phyloP scores from a whole-genome alignment of 176 grass and related monocot genomes.

The Eragrostis curvula region DNA sequence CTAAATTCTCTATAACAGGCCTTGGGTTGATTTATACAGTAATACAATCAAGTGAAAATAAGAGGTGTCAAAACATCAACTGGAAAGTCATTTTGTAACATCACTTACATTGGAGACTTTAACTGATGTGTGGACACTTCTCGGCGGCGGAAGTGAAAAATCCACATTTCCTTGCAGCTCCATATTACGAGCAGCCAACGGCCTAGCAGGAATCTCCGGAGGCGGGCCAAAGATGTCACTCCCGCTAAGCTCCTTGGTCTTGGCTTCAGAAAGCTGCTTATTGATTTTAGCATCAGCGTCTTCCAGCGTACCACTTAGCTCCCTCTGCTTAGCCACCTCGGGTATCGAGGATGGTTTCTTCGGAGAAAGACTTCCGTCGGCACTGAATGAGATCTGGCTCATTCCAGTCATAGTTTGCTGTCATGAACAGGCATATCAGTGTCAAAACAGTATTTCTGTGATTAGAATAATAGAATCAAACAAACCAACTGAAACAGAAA shows the following conservation, averaged over 20 bases:
- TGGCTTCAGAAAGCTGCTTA: slow-evolving; percentile 86
- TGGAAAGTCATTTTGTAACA: not conserved
- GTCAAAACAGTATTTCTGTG: not conserved
- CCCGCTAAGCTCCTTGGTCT: slow-evolving; percentile 83
- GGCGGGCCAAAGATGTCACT: slow-evolving; percentile 90
- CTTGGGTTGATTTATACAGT: not conserved
- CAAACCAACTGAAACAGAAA: not conserved
- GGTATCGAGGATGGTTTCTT: slow-evolving; percentile 84
- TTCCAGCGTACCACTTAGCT: slow-evolving; percentile 79
- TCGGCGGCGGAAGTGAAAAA: slow-evolving; percentile 63
- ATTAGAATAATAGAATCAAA: slow-evolving; percentile 11
- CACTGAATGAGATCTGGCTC: slow-evolving; percentile 91
- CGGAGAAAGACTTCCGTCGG: slow-evolving; percentile 76
- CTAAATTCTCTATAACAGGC: not conserved
- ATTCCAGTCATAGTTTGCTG: slow-evolving; percentile 83
- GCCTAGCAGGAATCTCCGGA: slow-evolving; percentile 63
- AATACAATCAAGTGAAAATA: not conserved
- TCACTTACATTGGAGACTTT: slow-evolving; percentile 89
- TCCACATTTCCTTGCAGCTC: slow-evolving; percentile 83
- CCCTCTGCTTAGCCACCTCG: slow-evolving; percentile 93
- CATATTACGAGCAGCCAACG: slow-evolving; percentile 74
- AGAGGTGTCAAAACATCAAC: not conserved
- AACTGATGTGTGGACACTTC: slow-evolving; percentile 77
- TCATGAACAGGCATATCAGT: slow-evolving; percentile 23
- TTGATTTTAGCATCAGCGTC: slow-evolving; percentile 70